Base-by-base conservation (phyloP, 1,284 basidiomycete species). In the Bjerkandera adusta region DNA sequence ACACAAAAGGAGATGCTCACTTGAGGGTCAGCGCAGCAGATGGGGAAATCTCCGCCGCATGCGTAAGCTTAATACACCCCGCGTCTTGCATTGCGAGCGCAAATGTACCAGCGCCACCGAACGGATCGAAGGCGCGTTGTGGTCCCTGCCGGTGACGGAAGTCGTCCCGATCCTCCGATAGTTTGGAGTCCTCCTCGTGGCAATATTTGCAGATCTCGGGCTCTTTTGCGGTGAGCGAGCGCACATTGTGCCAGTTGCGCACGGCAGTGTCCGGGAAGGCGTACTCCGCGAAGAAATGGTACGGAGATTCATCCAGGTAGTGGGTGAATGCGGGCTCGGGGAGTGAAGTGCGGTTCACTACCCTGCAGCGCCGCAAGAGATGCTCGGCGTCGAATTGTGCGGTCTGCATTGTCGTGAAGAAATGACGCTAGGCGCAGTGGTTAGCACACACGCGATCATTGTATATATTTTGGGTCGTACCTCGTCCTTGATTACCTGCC, bases 31-130 rank as follows among this genome's bases (percentile, higher is more conserved):
- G 63, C 0, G 82, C 81, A n/a, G 87, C 83, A 56, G 83, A 86
- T 0, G 85, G 83, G 27, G 75, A 69, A 22, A 86, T 80, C 54
- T 89, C 86, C 29, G 87, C 63, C 0, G 81, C 75, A 67, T 86
- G 79, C 0, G 77, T 81, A 2, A 85, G 59, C 50, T 77, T 71
- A 43, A 88, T 54, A 38, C 71, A 74, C 0, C 74, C 68, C 3
- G 71, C 68, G 26, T 75, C 66, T 16, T 74, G 71, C 61, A 88
- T 63, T 0, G 77, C 83, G 18, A 75, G 60, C 35, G 73, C 74
- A 56, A 89, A 84, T 8, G 83, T 79, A 11, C 83, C 83, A 4
- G 75, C 73, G 5, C 86, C 86, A 11, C 70, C 76, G 54, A 86
- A 89, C 0, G 83, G 67, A 62, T 89, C 85, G 20, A 89, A 66